A percentile compares a stretch with the other conserved stretches of the same genome.
Conservation (phyloP, 2,329 filamentous ascomycete species). For the Calonectria hawksworthii region DNA sequence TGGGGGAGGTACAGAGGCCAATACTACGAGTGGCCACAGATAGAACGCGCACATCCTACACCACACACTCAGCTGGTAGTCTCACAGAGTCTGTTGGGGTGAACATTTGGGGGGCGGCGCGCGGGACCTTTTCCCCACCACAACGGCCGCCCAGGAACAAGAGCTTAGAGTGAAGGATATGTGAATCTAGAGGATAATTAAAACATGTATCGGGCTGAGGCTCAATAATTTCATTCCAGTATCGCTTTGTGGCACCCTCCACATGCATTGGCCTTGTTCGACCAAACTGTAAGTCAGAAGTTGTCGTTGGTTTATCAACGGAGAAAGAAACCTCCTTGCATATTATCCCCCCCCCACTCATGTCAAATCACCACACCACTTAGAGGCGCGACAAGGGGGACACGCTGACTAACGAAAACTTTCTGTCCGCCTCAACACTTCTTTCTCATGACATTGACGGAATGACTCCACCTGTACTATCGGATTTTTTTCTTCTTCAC, state of each 20-base stretch:
- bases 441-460: background rate
- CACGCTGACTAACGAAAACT: slow-evolving; percentile 15
- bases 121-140: slow-evolving; percentile 33
- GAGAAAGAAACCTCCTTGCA: slow-evolving; percentile 22
- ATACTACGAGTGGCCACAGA: background rate
- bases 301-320: background rate
- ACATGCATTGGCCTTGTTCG: slow-evolving; percentile 12
- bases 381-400: background rate
- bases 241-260: background rate
- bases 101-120: slow-evolving; percentile 37
- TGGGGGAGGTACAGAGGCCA: slow-evolving; percentile 4
- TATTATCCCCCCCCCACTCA: background rate
- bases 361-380: slow-evolving; percentile 10
- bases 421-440: slow-evolving; percentile 14
- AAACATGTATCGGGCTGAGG: background rate
- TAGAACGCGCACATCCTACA: slow-evolving; percentile 29
- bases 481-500: background rate
- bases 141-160: slow-evolving; percentile 17
- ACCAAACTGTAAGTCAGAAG: slow-evolving; percentile 6
- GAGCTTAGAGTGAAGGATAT: background rate
- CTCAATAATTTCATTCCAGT: background rate
- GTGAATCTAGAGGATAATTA: background rate
- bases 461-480: background rate
- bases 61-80: slow-evolving; percentile 14
- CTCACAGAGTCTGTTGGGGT: slow-evolving; percentile 42